phyloP scores from a whole-genome alignment of 768 basidiomycete genomes.

The Asterophora parasitica region DNA sequence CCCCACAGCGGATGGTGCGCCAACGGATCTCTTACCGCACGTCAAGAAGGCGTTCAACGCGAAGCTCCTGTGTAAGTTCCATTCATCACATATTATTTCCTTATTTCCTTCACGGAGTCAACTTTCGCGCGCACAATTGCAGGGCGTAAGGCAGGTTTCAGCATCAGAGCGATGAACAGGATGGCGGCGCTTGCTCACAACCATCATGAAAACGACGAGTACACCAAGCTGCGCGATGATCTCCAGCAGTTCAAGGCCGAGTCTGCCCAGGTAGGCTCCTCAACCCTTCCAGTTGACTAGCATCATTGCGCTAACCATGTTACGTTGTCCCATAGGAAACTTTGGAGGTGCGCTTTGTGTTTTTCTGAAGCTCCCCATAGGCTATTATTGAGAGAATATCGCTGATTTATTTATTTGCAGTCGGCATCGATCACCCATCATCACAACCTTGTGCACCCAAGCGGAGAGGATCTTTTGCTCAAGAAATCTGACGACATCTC shows the following conservation, averaged over 20 bases:
- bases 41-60: conserved; percentile 91
- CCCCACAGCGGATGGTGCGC: conserved; percentile 53
- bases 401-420: conserved; percentile 10
- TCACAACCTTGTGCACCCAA: conserved; percentile 28
- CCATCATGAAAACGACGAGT: conserved; percentile 34
- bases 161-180: conserved; percentile 81
- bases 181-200: conserved; percentile 57
- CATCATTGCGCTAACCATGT: background rate
- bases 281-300: background rate
- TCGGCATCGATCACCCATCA: conserved; percentile 46
- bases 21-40: conserved; percentile 73
- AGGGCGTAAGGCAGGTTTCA: conserved; percentile 88
- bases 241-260: conserved; percentile 74
- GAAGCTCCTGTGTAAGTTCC: conserved; percentile 67
- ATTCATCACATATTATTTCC: no score
- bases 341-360: conserved; percentile 22
- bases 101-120: background rate
- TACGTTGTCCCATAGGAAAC: conserved; percentile 25
- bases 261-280: conserved; percentile 47
- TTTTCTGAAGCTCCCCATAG: background rate
- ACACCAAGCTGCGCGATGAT: conserved; percentile 50
- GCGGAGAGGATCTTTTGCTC: conserved; percentile 5
- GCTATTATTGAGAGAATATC: conserved; percentile 8
- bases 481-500: conserved; percentile 23
- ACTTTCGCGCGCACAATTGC: conserved; percentile 4